Evolutionary conservation across 2,329 filamentous ascomycete species (phyloP).

Genomic region (Colletotrichum gigasporum): DNA sequence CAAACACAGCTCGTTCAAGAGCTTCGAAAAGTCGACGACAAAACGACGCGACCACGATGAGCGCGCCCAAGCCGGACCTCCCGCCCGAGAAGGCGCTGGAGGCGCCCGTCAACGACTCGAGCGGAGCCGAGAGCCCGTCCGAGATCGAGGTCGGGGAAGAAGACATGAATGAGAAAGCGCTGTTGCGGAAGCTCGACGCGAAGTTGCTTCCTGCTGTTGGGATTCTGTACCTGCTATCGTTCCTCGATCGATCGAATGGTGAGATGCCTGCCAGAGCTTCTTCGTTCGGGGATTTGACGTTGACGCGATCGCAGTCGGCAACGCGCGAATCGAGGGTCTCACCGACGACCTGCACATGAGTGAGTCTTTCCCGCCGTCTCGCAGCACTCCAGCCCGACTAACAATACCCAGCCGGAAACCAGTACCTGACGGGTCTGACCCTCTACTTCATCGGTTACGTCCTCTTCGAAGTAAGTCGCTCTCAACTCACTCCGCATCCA

Average conservation of each 20-base stretch:
- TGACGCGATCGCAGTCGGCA: conserved; percentile 57
- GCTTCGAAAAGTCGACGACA: not conserved
- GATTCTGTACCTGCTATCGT: conserved; percentile 64
- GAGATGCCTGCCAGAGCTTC: conserved; percentile 44
- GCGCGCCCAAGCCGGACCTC: not conserved
- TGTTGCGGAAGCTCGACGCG: conserved; percentile 66
- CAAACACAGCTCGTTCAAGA: too few species aligned
- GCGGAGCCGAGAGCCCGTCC: conserved; percentile 16
- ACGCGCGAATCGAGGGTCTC: conserved; percentile 66
- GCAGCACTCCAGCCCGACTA: not conserved
- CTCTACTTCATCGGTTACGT: conserved; percentile 73
- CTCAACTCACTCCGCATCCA: fast-evolving
- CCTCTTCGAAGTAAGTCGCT: conserved; percentile 58
- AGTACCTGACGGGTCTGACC: conserved; percentile 73
- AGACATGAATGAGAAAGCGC: conserved; percentile 60
- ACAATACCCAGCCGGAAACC: conserved; percentile 56
- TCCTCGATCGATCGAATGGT: conserved; percentile 67
- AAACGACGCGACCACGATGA: conserved; percentile 4
- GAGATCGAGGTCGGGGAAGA: conserved; percentile 13
- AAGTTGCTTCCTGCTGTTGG: conserved; percentile 63
- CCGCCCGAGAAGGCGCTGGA: conserved; percentile 21
- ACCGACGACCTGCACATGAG: conserved; percentile 62
- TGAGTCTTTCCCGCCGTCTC: conserved; percentile 46
- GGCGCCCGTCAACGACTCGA: conserved; percentile 2
- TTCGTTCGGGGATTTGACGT: not conserved